These are phyloP conservation scores for Dispira simplex DNA, from an alignment of 192 early-diverging fungal genomes.

Conservation along the genomic window DNA sequence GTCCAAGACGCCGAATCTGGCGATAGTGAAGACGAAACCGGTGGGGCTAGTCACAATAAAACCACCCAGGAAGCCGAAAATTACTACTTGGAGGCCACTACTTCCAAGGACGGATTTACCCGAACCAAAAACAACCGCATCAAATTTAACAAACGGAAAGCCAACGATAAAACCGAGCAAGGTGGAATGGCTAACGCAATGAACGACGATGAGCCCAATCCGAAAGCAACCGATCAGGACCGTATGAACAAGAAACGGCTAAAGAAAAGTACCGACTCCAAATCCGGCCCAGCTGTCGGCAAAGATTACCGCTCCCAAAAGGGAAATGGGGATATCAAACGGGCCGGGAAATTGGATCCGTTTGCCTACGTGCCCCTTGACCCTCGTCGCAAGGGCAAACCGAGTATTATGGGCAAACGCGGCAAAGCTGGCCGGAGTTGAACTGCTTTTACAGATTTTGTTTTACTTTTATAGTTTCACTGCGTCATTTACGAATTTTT, in stretches of 20 bases:
- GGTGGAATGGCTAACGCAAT: conserved; percentile 45
- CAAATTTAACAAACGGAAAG: conserved; percentile 73
- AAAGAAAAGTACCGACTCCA: conserved; percentile 15
- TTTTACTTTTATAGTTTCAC: too few relatives aligned
- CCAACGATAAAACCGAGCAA: conserved; percentile 24
- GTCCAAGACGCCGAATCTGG: conserved; percentile 46
- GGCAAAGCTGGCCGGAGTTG: too few relatives aligned
- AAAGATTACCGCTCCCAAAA: conserved; percentile 74
- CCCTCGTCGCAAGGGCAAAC: conserved; percentile 45
- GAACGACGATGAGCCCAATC: conserved; percentile 41
- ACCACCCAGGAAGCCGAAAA: conserved; percentile 42
- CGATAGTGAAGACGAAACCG: conserved; percentile 17
- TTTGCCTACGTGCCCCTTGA: conserved; percentile 90
- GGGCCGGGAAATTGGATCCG: conserved; percentile 75
- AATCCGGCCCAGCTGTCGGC: conserved; percentile 27
- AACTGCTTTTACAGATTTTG: too few relatives aligned
- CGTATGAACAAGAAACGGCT: conserved; percentile 22
- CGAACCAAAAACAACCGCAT: conserved; percentile 62
- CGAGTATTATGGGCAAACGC: background rate
- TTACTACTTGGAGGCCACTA: conserved; percentile 70
- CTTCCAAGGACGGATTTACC: conserved; percentile 68
- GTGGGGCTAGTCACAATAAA: conserved; percentile 21
- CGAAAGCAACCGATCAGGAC: conserved; percentile 16
- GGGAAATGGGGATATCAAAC: conserved; percentile 86
- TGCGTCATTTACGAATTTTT: too few relatives aligned